Evolutionary conservation across 805 yeast genomes (phyloP), one percentile per base, ranked within the genome.

Genomic region (Starmerella riodocensis): DNA sequence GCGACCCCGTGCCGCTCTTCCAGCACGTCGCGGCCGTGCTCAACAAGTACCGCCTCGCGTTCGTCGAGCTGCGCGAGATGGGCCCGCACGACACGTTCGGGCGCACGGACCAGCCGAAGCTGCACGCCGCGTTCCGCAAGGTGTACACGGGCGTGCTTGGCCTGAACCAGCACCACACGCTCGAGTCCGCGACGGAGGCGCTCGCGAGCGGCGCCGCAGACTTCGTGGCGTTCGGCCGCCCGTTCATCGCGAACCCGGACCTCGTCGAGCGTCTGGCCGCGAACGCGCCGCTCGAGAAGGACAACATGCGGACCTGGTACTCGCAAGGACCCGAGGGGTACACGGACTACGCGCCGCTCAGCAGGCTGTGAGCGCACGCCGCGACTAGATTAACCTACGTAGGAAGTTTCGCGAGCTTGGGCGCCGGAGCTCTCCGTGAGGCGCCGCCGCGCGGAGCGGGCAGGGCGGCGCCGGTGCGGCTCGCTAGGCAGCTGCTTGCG

Each of bases 221-320:
- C 22, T 48, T 47, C 21, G 49, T 66, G 23, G 68, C 63, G 1
- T 57, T 65, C 46, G 76, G 76, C 23, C 63, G 76, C 44, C 58
- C 55, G 39, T 71, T 62, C 53, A 64, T 69, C 34, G 53, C 74
- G 24, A 73, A 73, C 57, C 77, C 78, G 2, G 79, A 74, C 51
- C 53, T 74, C 25, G 67, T 64, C 17, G 50, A 57, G 16, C 58
- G 73, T 45, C 39, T 73, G 29, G 56, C 61, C 43, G 53, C 65
- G 28, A 66, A 65, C 29, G 52, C 69, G 44, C 59, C 58, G 41
- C 47, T 55, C 28, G 7, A 5, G 21, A 70, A 70, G 47, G 71
- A 70, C 48, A 63, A 71, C 50, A 59, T 74, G 51, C 42, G 47
- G 16, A 60, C 66, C 8, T 73, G 71, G 55, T 73, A 71, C 48